phyloP scores from a whole-genome alignment of 257 asterid species.

The Solanum chiquidenum region DNA sequence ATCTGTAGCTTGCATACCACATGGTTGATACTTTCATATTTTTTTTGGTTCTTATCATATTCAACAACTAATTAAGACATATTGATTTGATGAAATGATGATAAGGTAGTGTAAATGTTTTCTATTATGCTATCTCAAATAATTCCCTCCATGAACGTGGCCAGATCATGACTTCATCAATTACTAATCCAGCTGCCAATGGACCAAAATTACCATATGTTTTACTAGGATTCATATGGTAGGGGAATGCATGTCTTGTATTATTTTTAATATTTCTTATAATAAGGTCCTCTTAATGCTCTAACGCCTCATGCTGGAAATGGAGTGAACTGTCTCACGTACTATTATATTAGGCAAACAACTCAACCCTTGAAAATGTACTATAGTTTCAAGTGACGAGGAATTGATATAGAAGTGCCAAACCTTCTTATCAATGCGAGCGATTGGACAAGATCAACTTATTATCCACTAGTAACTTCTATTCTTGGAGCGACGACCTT shows the following conservation, averaged over 20 bases:
- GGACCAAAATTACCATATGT: not conserved
- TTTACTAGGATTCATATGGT: not conserved
- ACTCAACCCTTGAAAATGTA: not conserved
- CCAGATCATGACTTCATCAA: constrained; percentile 5
- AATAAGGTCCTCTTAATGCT: not conserved
- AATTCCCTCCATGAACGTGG: constrained; percentile 14
- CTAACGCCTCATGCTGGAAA: not conserved
- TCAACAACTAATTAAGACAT: not conserved
- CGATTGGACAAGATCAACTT: not conserved
- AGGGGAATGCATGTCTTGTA: not conserved
- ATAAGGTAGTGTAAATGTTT: not conserved
- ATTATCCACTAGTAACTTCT: not conserved
- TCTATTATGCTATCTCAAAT: not conserved
- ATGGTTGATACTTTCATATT: not conserved
- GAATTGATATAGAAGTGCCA: not conserved
- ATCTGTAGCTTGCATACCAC: not conserved
- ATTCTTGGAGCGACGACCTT: not conserved
- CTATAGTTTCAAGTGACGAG: not conserved
- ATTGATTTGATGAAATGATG: not conserved
- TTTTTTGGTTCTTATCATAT: not conserved
- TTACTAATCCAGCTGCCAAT: not conserved
- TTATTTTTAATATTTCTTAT: too few relatives aligned
- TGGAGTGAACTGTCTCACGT: not conserved
- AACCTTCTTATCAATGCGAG: not conserved
- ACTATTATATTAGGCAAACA: not conserved